Evolutionary conservation across 352 stramenopile species (phyloP), one percentile per base, ranked within the genome.

Genomic region (Globisporangium uncinulatum): DNA sequence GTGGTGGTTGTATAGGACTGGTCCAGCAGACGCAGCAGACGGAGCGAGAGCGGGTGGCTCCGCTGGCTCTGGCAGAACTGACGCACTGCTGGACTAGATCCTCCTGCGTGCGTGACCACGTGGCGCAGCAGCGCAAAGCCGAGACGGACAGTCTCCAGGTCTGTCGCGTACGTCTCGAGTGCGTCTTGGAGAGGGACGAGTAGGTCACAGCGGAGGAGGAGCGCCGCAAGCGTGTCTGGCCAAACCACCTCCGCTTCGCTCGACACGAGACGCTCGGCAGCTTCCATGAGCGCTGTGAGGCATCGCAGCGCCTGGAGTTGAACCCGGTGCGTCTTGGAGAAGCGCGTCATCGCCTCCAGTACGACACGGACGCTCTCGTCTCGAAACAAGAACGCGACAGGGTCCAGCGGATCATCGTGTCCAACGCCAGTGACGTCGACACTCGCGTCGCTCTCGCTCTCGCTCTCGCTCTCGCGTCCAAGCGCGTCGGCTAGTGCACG

Each of bases 11-110:
- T n/a, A n/a, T n/a, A n/a, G 20, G 15, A 59, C 19, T 49, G 10
- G 10, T 50, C 21, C 15, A 50, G 21, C 31, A 76, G 34, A 1
- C 17, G 53, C 15, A 76, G 20, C 52, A 76, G 41, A 4, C 64
- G 57, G 5, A 76, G 37, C 31, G 70, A 59, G 2, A 79, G 42
- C 24, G 54, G 42, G 8, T 76, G 62, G 24, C 46, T 74, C 13
- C 51, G 44, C 19, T 36, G 50, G 48, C 61, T 57, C 24, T 74
- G 65, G 21, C 61, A 71, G 19, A 79, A 79, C 9, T 65, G 64
- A 4, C 76, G 13, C 49, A 52, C 29, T 9, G 14, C 10, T 50
- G 49, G 11, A 59, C 36, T 17, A 31, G 43, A 4, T 13, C 14
- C 24, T 34, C 56, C 58, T 29, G 46, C 52, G 39, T 59, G 55